Evolutionary conservation across 768 basidiomycete genomes (phyloP).

Genomic region (Lactarius psammicola): DNA sequence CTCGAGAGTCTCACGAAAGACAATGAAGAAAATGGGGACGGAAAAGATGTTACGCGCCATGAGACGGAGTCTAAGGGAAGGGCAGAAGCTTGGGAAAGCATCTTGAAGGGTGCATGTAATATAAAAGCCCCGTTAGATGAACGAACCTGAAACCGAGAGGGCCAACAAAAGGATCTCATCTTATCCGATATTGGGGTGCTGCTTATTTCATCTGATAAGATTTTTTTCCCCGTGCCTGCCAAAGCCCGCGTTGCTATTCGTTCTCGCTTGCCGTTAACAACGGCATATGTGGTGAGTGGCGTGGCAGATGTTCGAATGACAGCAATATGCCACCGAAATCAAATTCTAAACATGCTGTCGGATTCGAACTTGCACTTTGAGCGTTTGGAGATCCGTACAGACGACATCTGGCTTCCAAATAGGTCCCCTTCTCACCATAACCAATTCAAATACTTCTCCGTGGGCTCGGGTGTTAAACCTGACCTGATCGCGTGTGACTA

Average conservation of each 20-base stretch:
- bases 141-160: neutral
- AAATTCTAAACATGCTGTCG: neutral
- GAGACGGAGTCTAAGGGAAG: conserved; percentile 12
- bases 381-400: neutral
- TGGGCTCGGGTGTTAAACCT: neutral
- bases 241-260: neutral
- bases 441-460: neutral
- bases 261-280: neutral
- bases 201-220: conserved; percentile 29
- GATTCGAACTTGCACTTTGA: neutral
- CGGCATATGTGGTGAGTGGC: too few relatives aligned
- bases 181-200: conserved; percentile 15
- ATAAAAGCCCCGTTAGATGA: conserved; percentile 24
- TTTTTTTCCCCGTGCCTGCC: conserved; percentile 1
- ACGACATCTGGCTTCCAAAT: neutral
- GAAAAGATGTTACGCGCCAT: conserved; percentile 82
- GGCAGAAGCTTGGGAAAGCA: conserved; percentile 1
- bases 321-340: neutral
- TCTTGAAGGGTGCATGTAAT: conserved; percentile 16
- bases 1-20: conserved; percentile 93
- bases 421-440: too few relatives aligned
- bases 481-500: neutral
- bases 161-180: conserved; percentile 19
- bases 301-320: neutral
- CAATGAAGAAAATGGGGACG: conserved; percentile 93